Base-by-base conservation (phyloP, 495 filamentous ascomycete species). In the Neurospora sp. region DNA sequence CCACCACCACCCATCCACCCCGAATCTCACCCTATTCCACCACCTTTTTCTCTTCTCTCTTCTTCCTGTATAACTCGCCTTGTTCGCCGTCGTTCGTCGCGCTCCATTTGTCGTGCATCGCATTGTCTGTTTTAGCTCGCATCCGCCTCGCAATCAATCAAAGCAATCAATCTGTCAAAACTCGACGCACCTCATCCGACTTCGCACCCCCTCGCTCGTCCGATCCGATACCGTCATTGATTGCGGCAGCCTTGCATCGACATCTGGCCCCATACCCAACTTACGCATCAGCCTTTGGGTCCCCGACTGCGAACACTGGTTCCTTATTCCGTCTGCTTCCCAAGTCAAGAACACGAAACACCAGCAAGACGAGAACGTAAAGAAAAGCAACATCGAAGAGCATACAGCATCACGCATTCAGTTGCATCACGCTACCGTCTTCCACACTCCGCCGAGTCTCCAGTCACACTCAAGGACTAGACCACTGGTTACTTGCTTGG, bases 31-130 rank as follows among this genome's bases (percentile, higher is more conserved):
- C 70, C 35, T 70, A 59, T 71, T 71, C 75, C 76, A 76, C 76
- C 74, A 70, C 73, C 75, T 75, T 72, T 78, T 73, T 72, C 70
- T 72, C 69, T 74, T 76, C 73, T 76, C 75, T 76, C 71, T 71
- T 74, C 74, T 73, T 68, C 73, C 72, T 71, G 74, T 79, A 75
- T 77, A 75, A 74, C 74, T 77, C 77, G 76, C 75, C 80, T 78
- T 77, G 73, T 78, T 77, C 76, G 77, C 78, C 74, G 72, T 80
- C 75, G 79, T 78, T 61, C 38, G 74, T 73, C 71, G 65, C 53
- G 45, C 40, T 35, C 70, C 75, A 73, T 65, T 68, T 40, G 37
- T 70, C 69, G 42, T 59, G 44, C 69, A 41, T 73, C 75, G 59
- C 76, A 74, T 77, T 71, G 76, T 74, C 77, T 76, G 78, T 78